phyloP scores from a whole-genome alignment of 2,329 filamentous ascomycete genomes.

The Claviceps pazoutovae region DNA sequence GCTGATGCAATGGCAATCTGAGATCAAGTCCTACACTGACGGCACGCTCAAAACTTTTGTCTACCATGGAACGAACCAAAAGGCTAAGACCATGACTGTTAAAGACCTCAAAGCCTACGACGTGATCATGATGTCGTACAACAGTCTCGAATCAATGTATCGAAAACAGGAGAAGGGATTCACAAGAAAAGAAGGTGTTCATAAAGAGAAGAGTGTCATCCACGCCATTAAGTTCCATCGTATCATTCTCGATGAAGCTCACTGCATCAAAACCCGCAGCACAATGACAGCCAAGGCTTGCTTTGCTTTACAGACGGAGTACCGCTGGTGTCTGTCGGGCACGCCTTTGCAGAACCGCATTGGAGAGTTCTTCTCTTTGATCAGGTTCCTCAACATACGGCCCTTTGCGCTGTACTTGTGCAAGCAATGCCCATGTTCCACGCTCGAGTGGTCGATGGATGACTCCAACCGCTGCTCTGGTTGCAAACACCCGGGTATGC shows the following conservation, averaged over 20 bases:
- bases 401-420: slow-evolving; percentile 93
- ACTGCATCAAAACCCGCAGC: slow-evolving; percentile 82
- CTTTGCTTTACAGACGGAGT: slow-evolving; percentile 74
- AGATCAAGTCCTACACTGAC: slow-evolving; percentile 71
- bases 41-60: slow-evolving; percentile 83
- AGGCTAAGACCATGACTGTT: slow-evolving; percentile 61
- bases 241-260: slow-evolving; percentile 85
- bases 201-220: slow-evolving; percentile 69
- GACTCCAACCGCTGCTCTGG: slow-evolving; percentile 54
- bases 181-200: slow-evolving; percentile 61
- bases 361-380: slow-evolving; percentile 87
- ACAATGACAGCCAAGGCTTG: slow-evolving; percentile 91
- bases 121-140: slow-evolving; percentile 96
- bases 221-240: slow-evolving; percentile 82
- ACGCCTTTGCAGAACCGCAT: slow-evolving; percentile 96
- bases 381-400: slow-evolving; percentile 77
- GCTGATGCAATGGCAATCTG: slow-evolving; percentile 85
- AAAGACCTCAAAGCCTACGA: slow-evolving; percentile 71
- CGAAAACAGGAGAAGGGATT: slow-evolving; percentile 89
- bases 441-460: slow-evolving; percentile 71
- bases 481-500: slow-evolving; percentile 38
- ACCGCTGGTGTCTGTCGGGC: slow-evolving; percentile 91
- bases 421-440: slow-evolving; percentile 68
- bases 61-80: slow-evolving; percentile 74
- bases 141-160: slow-evolving; percentile 78